phyloP scores from a whole-genome alignment of 78 protist species.

The Dictyostelium intermedium region DNA sequence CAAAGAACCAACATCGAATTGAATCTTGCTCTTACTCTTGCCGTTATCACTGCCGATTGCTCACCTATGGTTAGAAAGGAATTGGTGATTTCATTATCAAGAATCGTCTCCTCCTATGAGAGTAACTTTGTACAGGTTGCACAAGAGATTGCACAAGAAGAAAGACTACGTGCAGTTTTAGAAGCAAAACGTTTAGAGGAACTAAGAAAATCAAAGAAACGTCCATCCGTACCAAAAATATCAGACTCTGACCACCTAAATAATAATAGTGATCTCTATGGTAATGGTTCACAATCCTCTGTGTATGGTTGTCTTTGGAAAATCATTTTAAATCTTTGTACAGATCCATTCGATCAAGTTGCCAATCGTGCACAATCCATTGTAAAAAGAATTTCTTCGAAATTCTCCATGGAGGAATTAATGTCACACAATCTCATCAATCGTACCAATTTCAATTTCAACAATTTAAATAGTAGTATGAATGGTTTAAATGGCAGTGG shows the following conservation, averaged over 20 bases:
- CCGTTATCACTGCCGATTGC: conserved; percentile 78
- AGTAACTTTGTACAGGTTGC: conserved; percentile 66
- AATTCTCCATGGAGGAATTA: conserved; percentile 42
- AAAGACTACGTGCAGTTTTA: conserved; percentile 12
- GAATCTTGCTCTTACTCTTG: conserved; percentile 59
- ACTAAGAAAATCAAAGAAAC: conserved; percentile 17
- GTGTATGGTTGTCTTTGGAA: conserved; percentile 78
- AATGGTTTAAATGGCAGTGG: neutral
- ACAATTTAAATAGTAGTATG: neutral
- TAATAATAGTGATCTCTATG: neutral
- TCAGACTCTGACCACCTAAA: neutral
- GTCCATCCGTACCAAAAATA: neutral
- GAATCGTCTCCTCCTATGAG: conserved; percentile 56
- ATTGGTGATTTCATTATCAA: conserved; percentile 61
- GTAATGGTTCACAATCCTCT: conserved; percentile 19
- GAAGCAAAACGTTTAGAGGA: conserved; percentile 60
- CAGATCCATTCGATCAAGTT: conserved; percentile 70
- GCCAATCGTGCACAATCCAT: conserved; percentile 50
- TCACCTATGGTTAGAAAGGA: conserved; percentile 87
- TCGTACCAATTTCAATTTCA: neutral
- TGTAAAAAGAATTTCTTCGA: conserved; percentile 26
- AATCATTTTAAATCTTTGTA: conserved; percentile 68
- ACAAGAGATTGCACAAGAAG: conserved; percentile 72
- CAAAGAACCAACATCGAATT: conserved; percentile 70
- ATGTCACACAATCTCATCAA: conserved; percentile 6